Conservation (phyloP, 371 early-diverging fungal species). For the Haplosporangium sp. region DNA sequence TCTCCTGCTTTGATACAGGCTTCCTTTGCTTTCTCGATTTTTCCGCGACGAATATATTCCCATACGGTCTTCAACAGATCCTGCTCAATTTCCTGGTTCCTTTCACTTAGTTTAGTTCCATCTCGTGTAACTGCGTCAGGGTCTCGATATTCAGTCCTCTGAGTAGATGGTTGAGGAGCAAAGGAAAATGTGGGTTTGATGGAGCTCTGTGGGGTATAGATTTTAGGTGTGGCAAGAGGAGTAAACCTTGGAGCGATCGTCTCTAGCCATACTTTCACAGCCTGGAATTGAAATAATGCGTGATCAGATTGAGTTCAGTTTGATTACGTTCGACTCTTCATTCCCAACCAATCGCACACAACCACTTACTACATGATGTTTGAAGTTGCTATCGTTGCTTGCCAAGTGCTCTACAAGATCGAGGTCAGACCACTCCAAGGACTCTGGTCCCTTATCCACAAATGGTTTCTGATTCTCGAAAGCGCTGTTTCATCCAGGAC, state of each 20-base stretch:
- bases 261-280: conserved; percentile 53
- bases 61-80: conserved; percentile 36
- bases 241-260: conserved; percentile 32
- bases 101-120: conserved; percentile 22
- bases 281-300: conserved; percentile 6
- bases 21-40: conserved; percentile 34
- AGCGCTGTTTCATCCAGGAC: conserved; percentile 11
- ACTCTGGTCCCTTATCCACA: conserved; percentile 32
- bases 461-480: conserved; percentile 20
- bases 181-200: conserved; percentile 13
- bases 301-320: background rate
- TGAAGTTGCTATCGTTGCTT: conserved; percentile 29
- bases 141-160: conserved; percentile 18
- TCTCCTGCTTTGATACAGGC: conserved; percentile 48
- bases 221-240: conserved; percentile 17
- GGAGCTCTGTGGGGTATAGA: background rate
- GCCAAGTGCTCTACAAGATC: conserved; percentile 42
- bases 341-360: background rate
- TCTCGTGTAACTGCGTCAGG: conserved; percentile 46
- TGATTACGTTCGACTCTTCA: background rate
- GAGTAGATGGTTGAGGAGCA: background rate
- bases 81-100: conserved; percentile 33
- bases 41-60: conserved; percentile 53
- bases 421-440: conserved; percentile 37
- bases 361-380: conserved; percentile 33